These are phyloP conservation scores for Vitis rupestris DNA, from an alignment of 164 flowering plant species.

Conservation along the genomic window DNA sequence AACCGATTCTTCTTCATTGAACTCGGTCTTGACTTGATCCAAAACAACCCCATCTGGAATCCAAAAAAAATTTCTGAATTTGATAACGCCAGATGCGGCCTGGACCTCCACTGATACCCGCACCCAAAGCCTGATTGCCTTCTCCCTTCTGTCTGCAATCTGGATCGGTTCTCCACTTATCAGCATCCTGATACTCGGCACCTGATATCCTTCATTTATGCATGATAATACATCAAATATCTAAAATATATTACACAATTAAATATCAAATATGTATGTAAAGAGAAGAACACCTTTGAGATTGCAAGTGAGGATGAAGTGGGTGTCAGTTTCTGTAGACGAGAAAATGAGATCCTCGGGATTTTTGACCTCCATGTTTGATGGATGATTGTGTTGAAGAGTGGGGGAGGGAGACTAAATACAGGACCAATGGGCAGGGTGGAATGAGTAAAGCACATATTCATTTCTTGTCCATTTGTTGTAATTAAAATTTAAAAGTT, in stretches of 20 bases:
- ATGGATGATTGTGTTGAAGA: not conserved
- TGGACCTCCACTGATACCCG: not conserved
- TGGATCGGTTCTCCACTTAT: slow-evolving; percentile 39
- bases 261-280: not conserved
- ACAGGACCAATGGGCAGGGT: not conserved
- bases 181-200: slow-evolving; percentile 28
- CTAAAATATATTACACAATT: not conserved
- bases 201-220: slow-evolving; percentile 30
- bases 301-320: slow-evolving; percentile 43
- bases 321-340: slow-evolving; percentile 37
- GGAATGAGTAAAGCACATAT: slow-evolving; percentile 24
- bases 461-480: slow-evolving; percentile 27
- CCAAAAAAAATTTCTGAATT: slow-evolving; percentile 34
- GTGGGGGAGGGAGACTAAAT: not conserved
- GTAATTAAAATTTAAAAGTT: slow-evolving; percentile 1
- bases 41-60: slow-evolving; percentile 45
- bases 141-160: slow-evolving; percentile 41
- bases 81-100: slow-evolving; percentile 17
- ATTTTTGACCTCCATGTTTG: slow-evolving; percentile 49
- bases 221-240: not conserved
- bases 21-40: slow-evolving; percentile 38
- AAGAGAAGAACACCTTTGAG: slow-evolving; percentile 33
- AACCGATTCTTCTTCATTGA: slow-evolving; percentile 30
- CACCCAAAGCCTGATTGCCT: not conserved
- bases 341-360: slow-evolving; percentile 42